Conservation (phyloP, 2,329 filamentous ascomycete species). For the Colletotrichum liriopes region DNA sequence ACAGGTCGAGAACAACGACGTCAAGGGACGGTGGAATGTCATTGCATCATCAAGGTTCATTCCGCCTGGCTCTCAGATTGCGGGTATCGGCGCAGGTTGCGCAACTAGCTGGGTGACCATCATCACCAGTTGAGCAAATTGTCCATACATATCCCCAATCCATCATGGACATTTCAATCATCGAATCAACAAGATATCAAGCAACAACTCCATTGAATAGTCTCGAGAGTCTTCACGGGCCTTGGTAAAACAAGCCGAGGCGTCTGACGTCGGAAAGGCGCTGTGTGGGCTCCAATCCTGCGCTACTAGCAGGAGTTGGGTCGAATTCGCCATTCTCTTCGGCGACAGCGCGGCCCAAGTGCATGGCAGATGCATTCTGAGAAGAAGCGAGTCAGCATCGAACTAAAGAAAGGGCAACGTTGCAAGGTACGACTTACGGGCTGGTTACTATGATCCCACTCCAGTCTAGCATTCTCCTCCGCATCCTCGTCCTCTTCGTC, state of each 20-base stretch:
- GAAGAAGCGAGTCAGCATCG: slow-evolving; percentile 49
- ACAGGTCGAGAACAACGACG: slow-evolving; percentile 73
- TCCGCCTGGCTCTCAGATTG: slow-evolving; percentile 66
- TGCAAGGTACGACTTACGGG: slow-evolving; percentile 62
- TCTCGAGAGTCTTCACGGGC: slow-evolving; percentile 44
- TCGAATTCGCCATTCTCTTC: slow-evolving; percentile 47
- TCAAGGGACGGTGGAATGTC: slow-evolving; percentile 78
- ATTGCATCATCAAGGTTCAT: slow-evolving; percentile 73
- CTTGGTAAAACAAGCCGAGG: slow-evolving; percentile 57
- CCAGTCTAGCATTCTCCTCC: slow-evolving; percentile 77
- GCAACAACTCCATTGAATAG: slow-evolving; percentile 45
- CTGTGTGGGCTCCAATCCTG: slow-evolving; percentile 78
- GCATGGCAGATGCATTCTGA: slow-evolving; percentile 62
- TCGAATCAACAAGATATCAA: not conserved
- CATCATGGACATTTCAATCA: not conserved
- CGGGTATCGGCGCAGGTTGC: slow-evolving; percentile 84
- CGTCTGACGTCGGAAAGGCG: slow-evolving; percentile 77
- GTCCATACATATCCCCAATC: slow-evolving; percentile 23
- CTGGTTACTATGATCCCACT: slow-evolving; percentile 81
- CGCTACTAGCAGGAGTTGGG: slow-evolving; percentile 46
- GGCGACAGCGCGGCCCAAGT: slow-evolving; percentile 58
- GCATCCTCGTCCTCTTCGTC: slow-evolving; percentile 72
- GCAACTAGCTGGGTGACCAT: slow-evolving; percentile 87
- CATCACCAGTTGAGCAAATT: slow-evolving; percentile 47
- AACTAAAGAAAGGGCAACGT: not conserved